Percentiles rank a stretch among this genome's conserved stretches.
These are phyloP conservation scores for Saksenaea vasiformis DNA, from an alignment of 371 early-diverging fungal genomes.

Conservation along the genomic window DNA sequence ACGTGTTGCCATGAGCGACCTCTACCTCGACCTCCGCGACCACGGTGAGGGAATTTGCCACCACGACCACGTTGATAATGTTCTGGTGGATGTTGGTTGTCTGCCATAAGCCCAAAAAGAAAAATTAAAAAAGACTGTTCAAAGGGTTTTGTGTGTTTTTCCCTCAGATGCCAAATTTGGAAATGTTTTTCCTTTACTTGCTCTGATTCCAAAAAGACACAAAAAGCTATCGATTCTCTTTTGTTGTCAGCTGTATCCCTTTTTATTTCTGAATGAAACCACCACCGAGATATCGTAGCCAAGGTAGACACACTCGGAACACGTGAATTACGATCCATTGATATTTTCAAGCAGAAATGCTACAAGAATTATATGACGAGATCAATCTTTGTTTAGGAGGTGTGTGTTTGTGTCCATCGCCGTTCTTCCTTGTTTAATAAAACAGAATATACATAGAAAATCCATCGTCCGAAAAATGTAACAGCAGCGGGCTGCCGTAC, in stretches of 20 bases:
- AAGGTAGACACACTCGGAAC: not conserved
- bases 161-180: not conserved
- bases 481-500: not conserved
- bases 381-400: constrained; percentile 23
- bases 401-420: not conserved
- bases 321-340: not conserved
- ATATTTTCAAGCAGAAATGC: constrained; percentile 10
- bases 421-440: not conserved
- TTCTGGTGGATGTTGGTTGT: not conserved
- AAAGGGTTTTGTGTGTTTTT: no score
- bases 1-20: not conserved
- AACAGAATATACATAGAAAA: not conserved
- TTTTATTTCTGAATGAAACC: not conserved
- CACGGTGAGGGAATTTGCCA: not conserved
- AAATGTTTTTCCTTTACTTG: not conserved
- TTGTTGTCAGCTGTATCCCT: not conserved
- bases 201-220: not conserved
- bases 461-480: not conserved
- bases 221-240: not conserved
- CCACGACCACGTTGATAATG: not conserved
- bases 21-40: not conserved
- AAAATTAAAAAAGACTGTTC: not conserved
- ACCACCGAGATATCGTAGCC: constrained; percentile 7
- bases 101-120: not conserved
- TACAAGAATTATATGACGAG: constrained; percentile 24